These are phyloP conservation scores for Fusarium avenaceum DNA, from an alignment of 2,329 filamentous ascomycete genomes.

Conservation along the genomic window DNA sequence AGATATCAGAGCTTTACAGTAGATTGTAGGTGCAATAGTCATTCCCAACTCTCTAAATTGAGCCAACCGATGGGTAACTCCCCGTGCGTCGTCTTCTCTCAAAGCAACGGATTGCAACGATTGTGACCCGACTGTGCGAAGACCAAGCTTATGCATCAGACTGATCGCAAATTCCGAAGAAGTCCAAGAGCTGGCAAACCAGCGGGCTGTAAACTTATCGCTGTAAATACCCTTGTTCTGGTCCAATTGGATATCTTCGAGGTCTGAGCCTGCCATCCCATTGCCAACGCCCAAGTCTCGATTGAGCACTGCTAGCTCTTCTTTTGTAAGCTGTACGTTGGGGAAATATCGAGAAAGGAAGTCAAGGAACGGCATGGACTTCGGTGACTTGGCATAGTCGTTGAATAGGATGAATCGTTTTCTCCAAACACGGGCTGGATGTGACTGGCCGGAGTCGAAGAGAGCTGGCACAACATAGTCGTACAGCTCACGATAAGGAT, in stretches of 20 bases:
- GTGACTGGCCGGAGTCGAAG: constrained; percentile 61
- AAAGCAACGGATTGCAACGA: constrained; percentile 83
- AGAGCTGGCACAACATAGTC: constrained; percentile 66
- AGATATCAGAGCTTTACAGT: constrained; percentile 73
- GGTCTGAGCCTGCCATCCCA: neutral
- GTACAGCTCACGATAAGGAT: constrained; percentile 61
- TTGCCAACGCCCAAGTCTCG: neutral
- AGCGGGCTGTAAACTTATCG: constrained; percentile 77
- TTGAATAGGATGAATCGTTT: constrained; percentile 55
- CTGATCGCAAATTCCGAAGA: constrained; percentile 79
- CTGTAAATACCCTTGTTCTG: constrained; percentile 44
- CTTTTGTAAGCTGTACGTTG: constrained; percentile 52
- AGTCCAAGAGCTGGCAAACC: constrained; percentile 81
- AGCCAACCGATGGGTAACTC: constrained; percentile 70
- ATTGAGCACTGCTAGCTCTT: constrained; percentile 53
- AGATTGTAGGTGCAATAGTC: constrained; percentile 71
- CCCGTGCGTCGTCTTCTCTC: constrained; percentile 69
- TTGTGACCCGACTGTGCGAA: constrained; percentile 79
- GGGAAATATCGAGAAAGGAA: constrained; percentile 64
- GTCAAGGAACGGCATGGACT: constrained; percentile 62
- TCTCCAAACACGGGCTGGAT: constrained; percentile 64
- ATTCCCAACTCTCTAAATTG: constrained; percentile 75
- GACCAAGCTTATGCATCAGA: constrained; percentile 77
- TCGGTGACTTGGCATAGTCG: constrained; percentile 59
- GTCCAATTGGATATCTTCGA: neutral